Evolutionary conservation across 2,329 filamentous ascomycete genomes (phyloP).

Genomic region (Fusarium brachygibbosum): DNA sequence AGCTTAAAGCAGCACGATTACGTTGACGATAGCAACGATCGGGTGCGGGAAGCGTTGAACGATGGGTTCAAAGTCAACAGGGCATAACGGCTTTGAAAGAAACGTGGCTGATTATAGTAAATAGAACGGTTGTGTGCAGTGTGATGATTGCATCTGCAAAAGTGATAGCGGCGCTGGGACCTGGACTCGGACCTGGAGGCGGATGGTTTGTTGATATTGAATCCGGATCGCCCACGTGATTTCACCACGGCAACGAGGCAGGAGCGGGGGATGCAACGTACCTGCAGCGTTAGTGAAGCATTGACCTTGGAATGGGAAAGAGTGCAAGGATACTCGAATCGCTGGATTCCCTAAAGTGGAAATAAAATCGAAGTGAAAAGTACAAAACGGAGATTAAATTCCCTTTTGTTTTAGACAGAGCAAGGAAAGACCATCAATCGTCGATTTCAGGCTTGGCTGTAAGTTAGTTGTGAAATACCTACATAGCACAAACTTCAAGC

Average conservation of each 20-base stretch:
- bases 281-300: slow-evolving; percentile 43
- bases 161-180: slow-evolving; percentile 16
- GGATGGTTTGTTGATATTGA: slow-evolving; percentile 47
- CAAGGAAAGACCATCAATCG: slow-evolving; percentile 9
- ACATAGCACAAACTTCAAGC: neutral
- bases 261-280: slow-evolving; percentile 40
- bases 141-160: slow-evolving; percentile 11
- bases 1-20: slow-evolving; percentile 29
- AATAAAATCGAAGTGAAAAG: slow-evolving; percentile 17
- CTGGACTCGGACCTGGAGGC: slow-evolving; percentile 2
- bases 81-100: slow-evolving; percentile 16
- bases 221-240: slow-evolving; percentile 47
- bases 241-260: slow-evolving; percentile 53
- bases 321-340: slow-evolving; percentile 24
- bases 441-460: slow-evolving; percentile 13
- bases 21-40: slow-evolving; percentile 7
- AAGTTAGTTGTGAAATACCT: neutral
- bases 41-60: slow-evolving; percentile 20
- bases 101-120: slow-evolving; percentile 34
- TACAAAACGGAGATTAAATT: slow-evolving; percentile 36
- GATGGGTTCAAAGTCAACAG: slow-evolving; percentile 12
- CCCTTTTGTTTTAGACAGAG: slow-evolving; percentile 29
- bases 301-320: slow-evolving; percentile 37
- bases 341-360: slow-evolving; percentile 28
- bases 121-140: slow-evolving; percentile 12